Evolutionary conservation across 768 basidiomycete species (phyloP), one percentile per base, ranked within the genome.

Genomic region (Tephrocybe rancida): DNA sequence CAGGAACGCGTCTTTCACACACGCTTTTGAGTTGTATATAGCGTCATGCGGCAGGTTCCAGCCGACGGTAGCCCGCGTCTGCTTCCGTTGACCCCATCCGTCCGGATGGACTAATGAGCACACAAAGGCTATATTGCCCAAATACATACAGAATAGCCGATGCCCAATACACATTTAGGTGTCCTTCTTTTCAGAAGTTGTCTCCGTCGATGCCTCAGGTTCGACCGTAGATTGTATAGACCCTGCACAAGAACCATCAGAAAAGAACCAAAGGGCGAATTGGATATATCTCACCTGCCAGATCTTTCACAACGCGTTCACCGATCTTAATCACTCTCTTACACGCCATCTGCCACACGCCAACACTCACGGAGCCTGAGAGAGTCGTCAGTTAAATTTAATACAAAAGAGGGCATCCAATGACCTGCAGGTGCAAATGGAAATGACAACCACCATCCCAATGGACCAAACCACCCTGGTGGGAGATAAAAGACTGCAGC

Each of bases 261-360:
- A 44, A 58, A 39, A 44, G 52, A 42, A 22, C 39, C 25, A 29
- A 11, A 56, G 34, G 22, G 24, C 3, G 19, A 18, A 26, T 7
- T 13, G 6, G 6, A 18, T n/a, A 39, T 11, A 5, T 26, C 74
- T 70, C 59, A 82, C 81, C 70, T 8, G 73, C 61, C 41, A 89
- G 64, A 52, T 88, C 88, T 65, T 82, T 87, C 51, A 87, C 85
- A 5, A 88, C 76, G 21, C 83, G 79, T 68, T 93, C 92, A 41
- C 85, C 79, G n/a, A 87, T 77, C 54, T 81, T 79, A 53, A 98
- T 79, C n/a, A 93, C 88, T 46, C 93, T 80, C 58, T 83, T 86
- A 70, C 94, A 95, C 7, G 93, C 90, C 86, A 97, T 92, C 64
- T 94, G 90, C 96, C 96, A 99, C 35, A 93, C 83, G 1, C 90